Percentiles rank a stretch among this genome's conserved stretches.
Evolutionary conservation across 768 basidiomycete genomes (phyloP).

Genomic region (Pholiota microspora): DNA sequence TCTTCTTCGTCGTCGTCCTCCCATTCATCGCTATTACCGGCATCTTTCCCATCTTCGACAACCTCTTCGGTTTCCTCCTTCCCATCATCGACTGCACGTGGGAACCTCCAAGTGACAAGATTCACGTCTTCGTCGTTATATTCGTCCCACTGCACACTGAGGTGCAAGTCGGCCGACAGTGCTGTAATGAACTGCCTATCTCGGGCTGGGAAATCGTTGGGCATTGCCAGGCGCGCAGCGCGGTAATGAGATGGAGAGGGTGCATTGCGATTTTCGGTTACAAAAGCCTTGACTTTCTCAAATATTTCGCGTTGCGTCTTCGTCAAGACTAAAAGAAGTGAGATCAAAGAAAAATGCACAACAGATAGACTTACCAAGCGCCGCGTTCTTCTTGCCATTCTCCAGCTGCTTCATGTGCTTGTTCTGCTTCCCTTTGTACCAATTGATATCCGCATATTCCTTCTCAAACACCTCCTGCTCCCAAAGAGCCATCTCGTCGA

Average conservation of each 20-base stretch:
- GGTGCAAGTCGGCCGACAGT: conserved; percentile 74
- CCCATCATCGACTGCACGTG: conserved; percentile 37
- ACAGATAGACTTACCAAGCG: conserved; percentile 52
- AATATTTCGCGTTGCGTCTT: conserved; percentile 74
- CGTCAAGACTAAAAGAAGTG: conserved; percentile 56
- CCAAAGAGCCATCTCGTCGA: conserved; percentile 86
- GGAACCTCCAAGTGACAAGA: conserved; percentile 66
- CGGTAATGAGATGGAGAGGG: conserved; percentile 30
- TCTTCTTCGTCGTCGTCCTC: conserved; percentile 58
- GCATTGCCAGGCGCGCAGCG: conserved; percentile 56
- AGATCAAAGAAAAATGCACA: neutral
- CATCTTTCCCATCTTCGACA: conserved; percentile 24
- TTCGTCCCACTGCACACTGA: conserved; percentile 89
- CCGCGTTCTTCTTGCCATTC: conserved; percentile 51
- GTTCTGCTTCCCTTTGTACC: conserved; percentile 91
- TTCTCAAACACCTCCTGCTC: conserved; percentile 91
- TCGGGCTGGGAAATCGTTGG: conserved; percentile 75
- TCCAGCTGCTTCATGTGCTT: conserved; percentile 71
- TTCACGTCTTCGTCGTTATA: conserved; percentile 83
- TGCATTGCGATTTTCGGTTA: conserved; percentile 43
- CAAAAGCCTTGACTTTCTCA: conserved; percentile 74
- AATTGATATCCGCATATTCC: conserved; percentile 86
- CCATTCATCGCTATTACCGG: conserved; percentile 33
- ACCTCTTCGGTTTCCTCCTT: conserved; percentile 26
- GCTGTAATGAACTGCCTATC: conserved; percentile 79